Evolutionary conservation across 73 alveolate species (phyloP), one percentile per base, ranked within the genome.

Genomic region (Stentor coeruleus): DNA sequence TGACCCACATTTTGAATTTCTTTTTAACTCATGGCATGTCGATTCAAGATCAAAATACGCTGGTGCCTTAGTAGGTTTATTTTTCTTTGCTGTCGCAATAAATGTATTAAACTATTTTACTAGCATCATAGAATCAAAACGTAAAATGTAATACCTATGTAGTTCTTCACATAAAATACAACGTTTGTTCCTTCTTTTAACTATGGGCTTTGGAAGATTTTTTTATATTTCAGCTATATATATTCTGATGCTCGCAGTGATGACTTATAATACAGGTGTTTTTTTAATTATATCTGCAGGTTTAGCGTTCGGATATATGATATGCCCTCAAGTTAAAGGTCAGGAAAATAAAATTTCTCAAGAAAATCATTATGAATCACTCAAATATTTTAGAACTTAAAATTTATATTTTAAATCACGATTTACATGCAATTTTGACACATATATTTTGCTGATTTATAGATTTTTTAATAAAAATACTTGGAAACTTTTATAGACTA

Each of bases 231-330:
- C 80, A 60, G 55, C 20, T 14, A 60, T 11, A 6, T 60, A 60
- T 26, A 28, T 60, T 14, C 80, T 60, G 37, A 60, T 60, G 80
- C 80, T 60, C 37, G 80, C 41, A 6, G 80, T 60, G 41, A 60
- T 60, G 80, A 60, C 80, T 28, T 60, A 60, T 38, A 60, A 60
- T 38, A 60, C 80, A 14, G 80, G 80, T 14, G 55, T 60, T 38
- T 60, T 60, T 60, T 38, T 60, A 6, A 28, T 35, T 38, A 15
- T 26, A 60, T 14, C 20, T 60, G 37, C 28, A 11, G 80, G 80
- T 26, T 14, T 60, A 6, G 41, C 80, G 14, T 11, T 60, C 20
- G 80, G 80, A 11, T 35, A 11, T 35, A 14, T 60, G 37, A 11
- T 60, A 26, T 11, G 20, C 6, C 80, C 37, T 11, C 55, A 60